Base-by-base conservation (phyloP, 805 yeast genomes). In the Cyberlindnera petersonii region DNA sequence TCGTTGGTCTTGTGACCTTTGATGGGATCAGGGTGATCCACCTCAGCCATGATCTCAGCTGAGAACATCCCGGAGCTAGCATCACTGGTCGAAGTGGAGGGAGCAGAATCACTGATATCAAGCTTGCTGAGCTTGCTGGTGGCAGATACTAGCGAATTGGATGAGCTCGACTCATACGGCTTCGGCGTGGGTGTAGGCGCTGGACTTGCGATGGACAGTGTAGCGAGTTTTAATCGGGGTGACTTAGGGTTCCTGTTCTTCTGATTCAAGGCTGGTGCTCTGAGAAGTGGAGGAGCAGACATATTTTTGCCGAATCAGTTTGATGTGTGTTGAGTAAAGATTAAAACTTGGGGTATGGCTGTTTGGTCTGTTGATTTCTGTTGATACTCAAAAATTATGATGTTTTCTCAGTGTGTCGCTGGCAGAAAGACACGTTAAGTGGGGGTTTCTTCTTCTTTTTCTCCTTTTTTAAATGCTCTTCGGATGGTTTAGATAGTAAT, bases 221-320 rank as follows among this genome's bases (percentile, higher is more conserved):
- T 55, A 13, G 77, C 75, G 16, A 72, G 65, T 24, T 66, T 65
- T 30, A 71, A 51, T 28, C 64, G 58, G 23, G 76, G 77, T 3
- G 75, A 67, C 20, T 64, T 65, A 3, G 63, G 36, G 34, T 64
- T 68, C 18, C 60, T 63, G 29, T 59, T 52, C 35, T 63, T 69
- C n/a, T 59, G 61, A 31, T 58, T 52, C 2, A 70, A 51, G 11
- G 70, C 71, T 1, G 77, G 77, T 4, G 73, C 75, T 17, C 68
- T 60, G 15, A 64, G 48, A 22, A 63, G 45, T 23, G 68, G 69
- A 5, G 71, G 69, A 0, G 63, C 61, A 4, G 64, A 55, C 69
- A 64, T 63, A 11, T 29, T 6, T 6, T 8, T 18, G 20, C 9
- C 31, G 11, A 22, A 11, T 22, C 11, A 11, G 8, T 22, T 8